Conservation (phyloP, 768 basidiomycete species). For the Russula compacta region DNA sequence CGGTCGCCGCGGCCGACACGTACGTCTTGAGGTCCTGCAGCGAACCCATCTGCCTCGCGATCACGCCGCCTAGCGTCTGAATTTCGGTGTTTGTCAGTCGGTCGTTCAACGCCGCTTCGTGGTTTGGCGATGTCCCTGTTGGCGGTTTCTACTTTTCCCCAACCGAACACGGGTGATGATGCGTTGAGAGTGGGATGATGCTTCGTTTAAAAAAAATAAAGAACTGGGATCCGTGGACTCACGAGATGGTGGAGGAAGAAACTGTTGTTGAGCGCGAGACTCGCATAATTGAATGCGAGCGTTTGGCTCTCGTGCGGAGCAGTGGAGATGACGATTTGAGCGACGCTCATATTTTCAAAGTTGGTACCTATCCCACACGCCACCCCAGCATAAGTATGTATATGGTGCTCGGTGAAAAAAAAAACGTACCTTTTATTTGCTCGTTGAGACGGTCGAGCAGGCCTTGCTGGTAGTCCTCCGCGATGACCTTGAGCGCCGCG, state of each 20-base stretch:
- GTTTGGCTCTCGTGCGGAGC: constrained; percentile 48
- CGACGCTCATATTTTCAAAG: constrained; percentile 47
- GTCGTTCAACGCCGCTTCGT: constrained; percentile 30
- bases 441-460: constrained; percentile 70
- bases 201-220: background rate
- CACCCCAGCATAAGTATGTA: background rate
- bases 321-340: constrained; percentile 64
- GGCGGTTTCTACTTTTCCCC: constrained; percentile 28
- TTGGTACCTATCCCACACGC: constrained; percentile 38
- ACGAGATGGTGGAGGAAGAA: constrained; percentile 90
- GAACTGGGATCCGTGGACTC: constrained; percentile 26
- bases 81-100: constrained; percentile 21
- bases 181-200: too few relatives aligned
- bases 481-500: constrained; percentile 57
- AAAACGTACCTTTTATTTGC: constrained; percentile 50
- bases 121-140: constrained; percentile 22
- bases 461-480: constrained; percentile 81
- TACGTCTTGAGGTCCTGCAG: constrained; percentile 62
- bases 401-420: background rate
- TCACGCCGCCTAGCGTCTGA: constrained; percentile 27
- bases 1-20: constrained; percentile 58
- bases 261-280: constrained; percentile 86
- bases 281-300: constrained; percentile 84
- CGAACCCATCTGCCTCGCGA: constrained; percentile 48
- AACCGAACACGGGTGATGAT: background rate